phyloP scores from a whole-genome alignment of 2,329 filamentous ascomycete genomes.

The Aspergillus pseudotamarii region DNA sequence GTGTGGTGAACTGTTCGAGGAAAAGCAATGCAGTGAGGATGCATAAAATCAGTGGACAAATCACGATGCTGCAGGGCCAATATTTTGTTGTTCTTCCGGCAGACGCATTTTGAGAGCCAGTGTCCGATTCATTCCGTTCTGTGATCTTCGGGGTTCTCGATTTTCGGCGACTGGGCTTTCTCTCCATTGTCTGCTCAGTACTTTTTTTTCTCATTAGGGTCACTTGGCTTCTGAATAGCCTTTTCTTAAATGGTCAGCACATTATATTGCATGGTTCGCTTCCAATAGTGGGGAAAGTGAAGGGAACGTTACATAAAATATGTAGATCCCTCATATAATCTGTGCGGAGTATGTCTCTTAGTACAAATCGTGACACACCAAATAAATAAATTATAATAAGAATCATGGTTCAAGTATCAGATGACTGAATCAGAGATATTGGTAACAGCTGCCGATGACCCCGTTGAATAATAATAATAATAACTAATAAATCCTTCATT shows the following conservation, averaged over 20 bases:
- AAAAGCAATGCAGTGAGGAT: conserved; percentile 20
- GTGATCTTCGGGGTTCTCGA: conserved; percentile 9
- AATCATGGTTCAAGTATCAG: background rate
- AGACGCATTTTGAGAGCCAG: background rate
- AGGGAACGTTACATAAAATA: background rate
- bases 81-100: background rate
- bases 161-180: conserved; percentile 22
- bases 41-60: conserved; percentile 21
- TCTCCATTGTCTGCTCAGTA: conserved; percentile 19
- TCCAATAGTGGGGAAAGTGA: background rate
- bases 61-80: conserved; percentile 11
- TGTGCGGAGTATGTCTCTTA: background rate
- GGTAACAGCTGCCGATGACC: background rate
- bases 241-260: background rate
- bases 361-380: background rate
- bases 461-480: no score
- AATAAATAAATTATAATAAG: background rate
- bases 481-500: background rate
- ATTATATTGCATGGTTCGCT: background rate
- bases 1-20: conserved; percentile 12
- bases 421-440: background rate
- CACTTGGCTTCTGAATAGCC: background rate
- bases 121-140: conserved; percentile 5
- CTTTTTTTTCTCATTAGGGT: no score
- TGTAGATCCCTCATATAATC: background rate